A percentile compares a stretch with the other conserved stretches of the same genome.
Conservation (phyloP, 2,329 filamentous ascomycete species). For the Fusarium chlamydosporum region DNA sequence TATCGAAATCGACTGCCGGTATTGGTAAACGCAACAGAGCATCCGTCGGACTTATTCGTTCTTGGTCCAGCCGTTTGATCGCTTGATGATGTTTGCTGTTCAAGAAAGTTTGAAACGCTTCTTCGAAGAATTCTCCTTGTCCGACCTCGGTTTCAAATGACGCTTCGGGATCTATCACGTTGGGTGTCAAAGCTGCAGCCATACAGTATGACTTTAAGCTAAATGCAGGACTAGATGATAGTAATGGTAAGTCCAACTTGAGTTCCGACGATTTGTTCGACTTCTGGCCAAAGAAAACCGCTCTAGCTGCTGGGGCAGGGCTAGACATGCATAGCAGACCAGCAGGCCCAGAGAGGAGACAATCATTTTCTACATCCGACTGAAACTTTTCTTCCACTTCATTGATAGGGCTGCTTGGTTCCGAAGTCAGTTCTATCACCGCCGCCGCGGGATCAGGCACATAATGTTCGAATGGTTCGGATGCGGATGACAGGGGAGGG, state of each 20-base stretch:
- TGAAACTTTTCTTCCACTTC: constrained; percentile 16
- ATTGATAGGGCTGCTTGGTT: constrained; percentile 50
- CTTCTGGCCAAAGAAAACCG: constrained; percentile 3
- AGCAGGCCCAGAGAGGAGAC: constrained; percentile 44
- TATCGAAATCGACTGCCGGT: constrained; percentile 50
- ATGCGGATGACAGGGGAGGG: constrained; percentile 51
- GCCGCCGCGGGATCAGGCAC: constrained; percentile 39
- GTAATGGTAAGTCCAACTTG: constrained; percentile 48
- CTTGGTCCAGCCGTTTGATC: constrained; percentile 47
- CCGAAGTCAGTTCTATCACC: constrained; percentile 52
- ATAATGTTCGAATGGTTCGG: constrained; percentile 36
- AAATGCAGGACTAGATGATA: constrained; percentile 36
- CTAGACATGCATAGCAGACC: constrained; percentile 27
- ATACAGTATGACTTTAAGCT: not conserved
- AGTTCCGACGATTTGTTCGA: constrained; percentile 12
- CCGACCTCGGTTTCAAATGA: not conserved
- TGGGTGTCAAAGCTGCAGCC: not conserved
- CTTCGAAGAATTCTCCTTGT: constrained; percentile 41
- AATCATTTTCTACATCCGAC: constrained; percentile 14
- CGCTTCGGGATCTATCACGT: constrained; percentile 1
- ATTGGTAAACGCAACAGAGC: constrained; percentile 50
- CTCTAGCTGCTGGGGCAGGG: constrained; percentile 24
- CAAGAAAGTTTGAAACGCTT: constrained; percentile 46
- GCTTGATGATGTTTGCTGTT: constrained; percentile 25
- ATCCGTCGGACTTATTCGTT: constrained; percentile 49